A percentile compares a stretch with the other conserved stretches of the same genome.
Evolutionary conservation across 805 yeast species (phyloP).

Genomic region (Helenozyma rhizophorensis): DNA sequence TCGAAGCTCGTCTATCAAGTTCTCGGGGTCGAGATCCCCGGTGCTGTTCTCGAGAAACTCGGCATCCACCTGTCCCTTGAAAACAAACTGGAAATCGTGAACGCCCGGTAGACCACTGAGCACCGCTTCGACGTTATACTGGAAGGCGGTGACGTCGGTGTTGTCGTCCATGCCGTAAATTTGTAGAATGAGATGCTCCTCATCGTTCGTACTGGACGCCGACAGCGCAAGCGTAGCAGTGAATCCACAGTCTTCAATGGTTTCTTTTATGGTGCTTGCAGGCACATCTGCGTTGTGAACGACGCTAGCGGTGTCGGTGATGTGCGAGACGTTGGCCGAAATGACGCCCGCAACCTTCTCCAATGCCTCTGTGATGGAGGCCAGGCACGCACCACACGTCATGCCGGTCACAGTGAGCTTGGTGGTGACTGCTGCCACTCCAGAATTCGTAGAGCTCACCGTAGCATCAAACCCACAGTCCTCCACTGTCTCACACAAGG

Average conservation of each 20-base stretch:
- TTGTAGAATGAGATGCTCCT: slow-evolving; percentile 28
- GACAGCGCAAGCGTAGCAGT: slow-evolving; percentile 15
- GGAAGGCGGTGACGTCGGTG: slow-evolving; percentile 25
- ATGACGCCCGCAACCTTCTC: slow-evolving; percentile 46
- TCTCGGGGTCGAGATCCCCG: slow-evolving; percentile 12
- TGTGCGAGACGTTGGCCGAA: slow-evolving; percentile 59
- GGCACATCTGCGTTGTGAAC: slow-evolving; percentile 38
- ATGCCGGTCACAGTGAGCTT: slow-evolving; percentile 58
- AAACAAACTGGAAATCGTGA: slow-evolving; percentile 19
- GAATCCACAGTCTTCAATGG: slow-evolving; percentile 60
- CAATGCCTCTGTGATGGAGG: slow-evolving; percentile 58
- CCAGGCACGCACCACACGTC: slow-evolving; percentile 88
- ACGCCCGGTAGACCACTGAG: slow-evolving; percentile 31
- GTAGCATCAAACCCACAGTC: slow-evolving; percentile 30
- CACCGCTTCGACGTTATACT: slow-evolving; percentile 38
- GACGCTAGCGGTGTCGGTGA: slow-evolving; percentile 70
- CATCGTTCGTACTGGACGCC: slow-evolving; percentile 7
- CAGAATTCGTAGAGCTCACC: slow-evolving; percentile 2
- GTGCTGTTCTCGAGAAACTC: slow-evolving; percentile 12
- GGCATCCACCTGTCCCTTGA: slow-evolving; percentile 15
- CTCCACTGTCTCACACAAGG: slow-evolving; percentile 17
- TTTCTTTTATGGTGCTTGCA: slow-evolving; percentile 38
- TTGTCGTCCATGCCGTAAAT: slow-evolving; percentile 28
- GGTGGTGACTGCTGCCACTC: slow-evolving; percentile 6
- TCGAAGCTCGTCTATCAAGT: slow-evolving; percentile 30